These are phyloP conservation scores for Papilionanthe hybrid DNA, from an alignment of 116 monocot genomes.

Conservation along the genomic window DNA sequence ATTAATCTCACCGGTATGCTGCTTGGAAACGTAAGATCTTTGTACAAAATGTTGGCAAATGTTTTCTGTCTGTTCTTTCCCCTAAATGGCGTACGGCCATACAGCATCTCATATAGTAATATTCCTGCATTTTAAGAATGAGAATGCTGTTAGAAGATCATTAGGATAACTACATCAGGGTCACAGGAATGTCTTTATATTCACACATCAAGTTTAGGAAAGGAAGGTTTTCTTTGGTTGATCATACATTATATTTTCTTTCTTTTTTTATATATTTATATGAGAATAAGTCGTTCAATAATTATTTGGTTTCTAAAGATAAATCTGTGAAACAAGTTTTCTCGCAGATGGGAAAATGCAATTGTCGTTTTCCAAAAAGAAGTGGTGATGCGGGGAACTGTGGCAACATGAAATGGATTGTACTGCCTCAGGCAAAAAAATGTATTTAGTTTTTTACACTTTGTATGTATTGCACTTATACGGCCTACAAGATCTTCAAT, in stretches of 20 bases:
- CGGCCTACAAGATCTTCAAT: not conserved
- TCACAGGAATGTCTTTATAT: not conserved
- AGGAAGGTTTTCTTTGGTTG: not conserved
- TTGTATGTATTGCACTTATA: not conserved
- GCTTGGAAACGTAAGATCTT: slow-evolving; percentile 91
- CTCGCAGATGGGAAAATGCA: not conserved
- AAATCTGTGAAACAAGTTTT: too few species aligned
- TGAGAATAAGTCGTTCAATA: too few species aligned
- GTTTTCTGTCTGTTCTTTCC: slow-evolving; percentile 91
- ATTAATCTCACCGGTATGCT: slow-evolving; percentile 75
- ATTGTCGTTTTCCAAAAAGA: not conserved
- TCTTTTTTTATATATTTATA: too few species aligned
- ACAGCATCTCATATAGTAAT: slow-evolving; percentile 94
- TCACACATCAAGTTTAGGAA: not conserved
- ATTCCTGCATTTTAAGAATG: slow-evolving; percentile 62
- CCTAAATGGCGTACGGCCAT: slow-evolving; percentile 93
- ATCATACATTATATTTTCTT: too few species aligned
- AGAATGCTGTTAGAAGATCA: not conserved
- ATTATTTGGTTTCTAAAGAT: too few species aligned
- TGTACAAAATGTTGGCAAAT: slow-evolving; percentile 89
- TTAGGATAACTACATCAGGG: not conserved
- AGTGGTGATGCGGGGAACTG: not conserved
- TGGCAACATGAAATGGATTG: not conserved
- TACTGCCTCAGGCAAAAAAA: not conserved
- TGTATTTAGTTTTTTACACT: not conserved